Conservation (phyloP, 176 grass and related monocot species). For the Luzula sylvatica region DNA sequence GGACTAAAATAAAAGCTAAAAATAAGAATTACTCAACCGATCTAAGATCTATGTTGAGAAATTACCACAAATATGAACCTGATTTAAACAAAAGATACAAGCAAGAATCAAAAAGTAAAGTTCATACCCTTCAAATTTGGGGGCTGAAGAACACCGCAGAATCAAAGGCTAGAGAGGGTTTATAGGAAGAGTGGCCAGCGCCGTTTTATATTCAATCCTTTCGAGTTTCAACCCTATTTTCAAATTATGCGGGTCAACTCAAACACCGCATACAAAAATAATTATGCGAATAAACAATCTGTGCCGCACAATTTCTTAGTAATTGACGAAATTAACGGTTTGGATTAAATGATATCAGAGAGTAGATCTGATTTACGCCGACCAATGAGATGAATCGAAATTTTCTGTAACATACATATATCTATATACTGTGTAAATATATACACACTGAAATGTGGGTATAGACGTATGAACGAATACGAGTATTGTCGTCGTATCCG, state of each 20-base stretch:
- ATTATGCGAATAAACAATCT: slow-evolving; percentile 1
- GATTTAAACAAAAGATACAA: neutral
- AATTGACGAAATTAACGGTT: neutral
- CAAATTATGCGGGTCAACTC: neutral
- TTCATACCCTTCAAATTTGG: slow-evolving; percentile 10
- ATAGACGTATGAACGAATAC: no score
- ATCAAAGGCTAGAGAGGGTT: neutral
- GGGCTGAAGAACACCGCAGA: neutral
- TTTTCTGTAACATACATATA: no score
- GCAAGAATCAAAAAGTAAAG: neutral
- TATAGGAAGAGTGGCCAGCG: slow-evolving; percentile 1
- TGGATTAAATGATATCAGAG: neutral
- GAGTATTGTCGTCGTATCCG: no score
- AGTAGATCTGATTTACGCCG: no score
- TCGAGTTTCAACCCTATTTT: neutral
- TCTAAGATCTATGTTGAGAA: neutral
- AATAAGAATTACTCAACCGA: slow-evolving; percentile 1
- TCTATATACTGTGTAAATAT: no score
- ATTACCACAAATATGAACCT: neutral
- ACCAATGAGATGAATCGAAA: no score
- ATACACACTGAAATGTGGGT: no score
- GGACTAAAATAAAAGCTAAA: slow-evolving; percentile 5
- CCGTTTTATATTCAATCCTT: neutral
- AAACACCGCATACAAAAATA: neutral
- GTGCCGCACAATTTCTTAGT: neutral